Base-by-base conservation (phyloP, 805 yeast genomes). In the Yarrowia yakushimensis region DNA sequence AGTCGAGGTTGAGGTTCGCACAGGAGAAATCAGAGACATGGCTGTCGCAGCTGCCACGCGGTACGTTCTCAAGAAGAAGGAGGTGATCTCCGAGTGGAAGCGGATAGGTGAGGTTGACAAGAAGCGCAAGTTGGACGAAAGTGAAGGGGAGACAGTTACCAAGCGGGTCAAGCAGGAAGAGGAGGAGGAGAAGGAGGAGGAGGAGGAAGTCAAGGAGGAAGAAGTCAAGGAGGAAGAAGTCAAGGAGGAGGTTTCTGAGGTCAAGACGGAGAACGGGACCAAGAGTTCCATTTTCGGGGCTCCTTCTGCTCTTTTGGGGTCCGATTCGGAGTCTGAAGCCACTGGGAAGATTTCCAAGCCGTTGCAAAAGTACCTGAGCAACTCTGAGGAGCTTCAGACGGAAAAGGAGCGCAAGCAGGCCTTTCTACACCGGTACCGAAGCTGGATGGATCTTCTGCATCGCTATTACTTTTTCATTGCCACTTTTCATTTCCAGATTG, bases 401-500 rank as follows among this genome's bases (percentile, higher is more conserved):
- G 63, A 52, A 36, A 62, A n/a, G 72, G 71, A 57, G 13, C 68
- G 39, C 2, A 55, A 55, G 6, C 36, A 34, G 48, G 9, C 75
- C 79, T 59, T 68, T 81, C 11, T 55, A 20, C 48, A 39, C n/a
- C n/a, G 61, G 28, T 55, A 55, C 48, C 73, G 88, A 65, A 69
- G 76, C 13, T 80, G 85, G 83, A 67, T 79, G 31, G 87, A 89
- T 57, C 69, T 84, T 11, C 73, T 89, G 15, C 97, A 94, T 71
- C 85, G 92, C 59, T 80, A 86, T 45, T 87, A 83, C 69, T 93
- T 92, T 69, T 82, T 90, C 65, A 76, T 88, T 25, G 97, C 90
- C 0, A 83, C 91, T 1, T 82, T 88, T 0, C 82, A 87, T 69
- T 88, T 80, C 66, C 92, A 87, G 67, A 70, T 78, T 33, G 77